Evolutionary conservation across 2,329 filamentous ascomycete species (phyloP).

Genomic region (Pseudogymnoascus sp.): DNA sequence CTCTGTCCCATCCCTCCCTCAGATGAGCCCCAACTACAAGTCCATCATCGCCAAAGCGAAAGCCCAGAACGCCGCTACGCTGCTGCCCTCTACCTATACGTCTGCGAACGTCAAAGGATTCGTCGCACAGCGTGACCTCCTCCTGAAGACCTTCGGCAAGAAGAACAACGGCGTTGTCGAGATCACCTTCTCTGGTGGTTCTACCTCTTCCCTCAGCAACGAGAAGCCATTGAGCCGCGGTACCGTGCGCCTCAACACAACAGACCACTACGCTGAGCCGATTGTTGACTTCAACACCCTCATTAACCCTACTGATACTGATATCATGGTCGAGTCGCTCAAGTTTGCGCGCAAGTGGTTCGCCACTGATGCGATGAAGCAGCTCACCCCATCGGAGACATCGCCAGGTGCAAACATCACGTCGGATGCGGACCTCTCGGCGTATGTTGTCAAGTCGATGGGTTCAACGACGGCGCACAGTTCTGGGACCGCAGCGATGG

Average conservation of each 20-base stretch:
- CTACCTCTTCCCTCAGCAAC: slow-evolving; percentile 23
- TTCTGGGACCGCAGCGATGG: slow-evolving; percentile 20
- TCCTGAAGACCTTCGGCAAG: slow-evolving; percentile 20
- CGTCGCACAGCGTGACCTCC: slow-evolving; percentile 19
- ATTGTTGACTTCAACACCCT: slow-evolving; percentile 31
- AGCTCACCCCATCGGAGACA: slow-evolving; percentile 26
- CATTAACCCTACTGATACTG: slow-evolving; percentile 32
- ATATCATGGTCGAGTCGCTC: slow-evolving; percentile 27
- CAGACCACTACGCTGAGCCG: slow-evolving; percentile 24
- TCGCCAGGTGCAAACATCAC: slow-evolving; percentile 24
- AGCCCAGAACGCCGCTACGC: slow-evolving; percentile 21
- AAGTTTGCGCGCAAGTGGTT: slow-evolving; percentile 23
- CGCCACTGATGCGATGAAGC: slow-evolving; percentile 21
- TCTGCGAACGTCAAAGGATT: slow-evolving; percentile 18
- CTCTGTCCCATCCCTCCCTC: slow-evolving; percentile 26
- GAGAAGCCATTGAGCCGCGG: slow-evolving; percentile 32
- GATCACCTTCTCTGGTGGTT: slow-evolving; percentile 25
- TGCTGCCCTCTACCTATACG: slow-evolving; percentile 16
- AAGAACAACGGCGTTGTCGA: slow-evolving; percentile 27
- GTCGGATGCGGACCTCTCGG: slow-evolving; percentile 22
- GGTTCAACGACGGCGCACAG: slow-evolving; percentile 35
- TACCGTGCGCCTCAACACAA: slow-evolving; percentile 26
- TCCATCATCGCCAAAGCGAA: slow-evolving; percentile 22
- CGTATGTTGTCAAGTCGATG: slow-evolving; percentile 25
- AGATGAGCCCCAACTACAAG: slow-evolving; percentile 21